Conservation (phyloP, 2,329 filamentous ascomycete genomes). For the Alternaria sp. region DNA sequence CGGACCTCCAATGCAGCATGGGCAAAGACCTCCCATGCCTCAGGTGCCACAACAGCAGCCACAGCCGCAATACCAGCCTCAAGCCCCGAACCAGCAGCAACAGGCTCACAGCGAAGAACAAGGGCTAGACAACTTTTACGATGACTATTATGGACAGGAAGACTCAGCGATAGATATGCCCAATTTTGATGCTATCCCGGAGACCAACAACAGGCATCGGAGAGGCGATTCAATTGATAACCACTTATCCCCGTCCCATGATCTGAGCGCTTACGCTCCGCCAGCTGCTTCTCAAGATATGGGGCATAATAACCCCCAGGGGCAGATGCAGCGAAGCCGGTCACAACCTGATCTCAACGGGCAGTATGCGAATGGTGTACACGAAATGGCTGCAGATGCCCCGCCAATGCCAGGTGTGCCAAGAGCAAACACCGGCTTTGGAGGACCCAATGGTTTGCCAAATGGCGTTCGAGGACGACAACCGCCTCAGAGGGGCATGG, state of each 20-base stretch:
- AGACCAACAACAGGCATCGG: conserved; percentile 41
- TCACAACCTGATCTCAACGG: conserved; percentile 70
- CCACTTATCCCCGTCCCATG: conserved; percentile 37
- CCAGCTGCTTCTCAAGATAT: conserved; percentile 15
- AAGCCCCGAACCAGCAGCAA: conserved; percentile 28
- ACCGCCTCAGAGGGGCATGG: conserved; percentile 33
- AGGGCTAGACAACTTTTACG: conserved; percentile 62
- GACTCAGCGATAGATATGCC: conserved; percentile 66
- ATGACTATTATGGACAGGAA: conserved; percentile 55
- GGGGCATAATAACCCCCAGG: conserved; percentile 35
- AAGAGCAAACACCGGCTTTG: conserved; percentile 52
- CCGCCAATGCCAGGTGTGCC: conserved; percentile 61
- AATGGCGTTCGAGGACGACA: conserved; percentile 39
- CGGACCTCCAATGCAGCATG: conserved; percentile 27
- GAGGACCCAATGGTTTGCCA: conserved; percentile 33
- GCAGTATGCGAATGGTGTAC: conserved; percentile 57
- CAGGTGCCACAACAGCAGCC: conserved; percentile 29
- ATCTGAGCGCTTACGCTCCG: conserved; percentile 18
- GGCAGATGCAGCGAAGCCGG: conserved; percentile 64
- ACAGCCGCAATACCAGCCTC: conserved; percentile 30
- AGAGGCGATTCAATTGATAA: conserved; percentile 49
- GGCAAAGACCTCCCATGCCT: conserved; percentile 43
- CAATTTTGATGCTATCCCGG: conserved; percentile 67
- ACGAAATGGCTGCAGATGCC: conserved; percentile 74
- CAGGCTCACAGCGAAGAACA: conserved; percentile 40